Conservation (phyloP, 2,329 filamentous ascomycete species). For the Fusarium coicis region DNA sequence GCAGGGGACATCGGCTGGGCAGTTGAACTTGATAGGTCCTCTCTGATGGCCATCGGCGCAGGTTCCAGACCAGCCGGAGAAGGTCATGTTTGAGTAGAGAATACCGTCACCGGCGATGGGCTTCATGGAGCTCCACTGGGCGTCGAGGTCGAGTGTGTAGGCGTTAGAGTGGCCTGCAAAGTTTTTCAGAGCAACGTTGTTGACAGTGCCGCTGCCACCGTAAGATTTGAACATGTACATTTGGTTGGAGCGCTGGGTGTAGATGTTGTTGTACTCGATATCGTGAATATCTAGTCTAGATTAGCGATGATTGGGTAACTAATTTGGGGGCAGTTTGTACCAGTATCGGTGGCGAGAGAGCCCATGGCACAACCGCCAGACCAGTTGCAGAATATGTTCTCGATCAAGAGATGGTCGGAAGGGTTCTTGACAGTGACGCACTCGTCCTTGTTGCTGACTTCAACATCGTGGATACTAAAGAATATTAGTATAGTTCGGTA, state of each 20-base stretch:
- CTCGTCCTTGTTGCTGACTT: slow-evolving; percentile 41
- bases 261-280: slow-evolving; percentile 37
- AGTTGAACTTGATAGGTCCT: slow-evolving; percentile 39
- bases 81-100: slow-evolving; percentile 36
- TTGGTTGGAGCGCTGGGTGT: slow-evolving; percentile 36
- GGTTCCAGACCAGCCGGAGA: slow-evolving; percentile 37
- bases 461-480: slow-evolving; percentile 25
- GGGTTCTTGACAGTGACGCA: slow-evolving; percentile 39
- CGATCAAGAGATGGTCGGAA: slow-evolving; percentile 33
- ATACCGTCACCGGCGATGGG: slow-evolving; percentile 23
- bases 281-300: slow-evolving; percentile 12
- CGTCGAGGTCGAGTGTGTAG: slow-evolving; percentile 34
- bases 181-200: slow-evolving; percentile 35
- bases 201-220: slow-evolving; percentile 34
- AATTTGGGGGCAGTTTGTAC: rapidly evolving
- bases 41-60: slow-evolving; percentile 31
- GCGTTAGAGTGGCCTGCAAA: slow-evolving; percentile 38
- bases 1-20: slow-evolving; percentile 28
- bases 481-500: rapidly evolving
- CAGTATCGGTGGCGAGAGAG: slow-evolving; percentile 4
- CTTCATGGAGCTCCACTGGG: slow-evolving; percentile 34
- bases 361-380: slow-evolving; percentile 38
- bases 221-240: slow-evolving; percentile 42
- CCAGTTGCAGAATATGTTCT: slow-evolving; percentile 40
- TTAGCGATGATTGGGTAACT: background rate